Evolutionary conservation across 306 rosid species (phyloP), one percentile per base, ranked within the genome.

Genomic region (Vigna nakashimae): DNA sequence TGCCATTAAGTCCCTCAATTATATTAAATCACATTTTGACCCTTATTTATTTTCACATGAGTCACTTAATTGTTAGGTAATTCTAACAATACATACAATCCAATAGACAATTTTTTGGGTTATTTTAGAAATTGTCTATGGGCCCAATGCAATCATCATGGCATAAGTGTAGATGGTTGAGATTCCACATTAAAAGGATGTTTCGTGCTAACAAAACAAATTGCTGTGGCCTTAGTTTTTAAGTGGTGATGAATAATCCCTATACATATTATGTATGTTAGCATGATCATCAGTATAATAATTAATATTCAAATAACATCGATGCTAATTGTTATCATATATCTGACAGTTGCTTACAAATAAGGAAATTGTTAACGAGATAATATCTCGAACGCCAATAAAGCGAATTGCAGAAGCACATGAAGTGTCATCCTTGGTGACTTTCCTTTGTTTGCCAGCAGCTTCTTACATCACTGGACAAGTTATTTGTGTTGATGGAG

Each of bases 401-500:
- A 60, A 18, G 93, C 97, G 9, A 88, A 97, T 64, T 93, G 91
- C 84, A 91, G 90, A 77, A 91, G 18, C 96, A 1, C 87, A 85
- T 63, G 98, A 91, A 75, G 97, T 91, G 16, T 91, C 98, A n/a
- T 86, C 97, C 9, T 68, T 93, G 92, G 98, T 90, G 24, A 75
- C 88, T 48, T 91, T 86, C 81, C 97, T 93, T 71, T 93, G 94
- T 79, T 84, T 93, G 14, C 97, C 97, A 2, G 91, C 97, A 16
- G 93, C 97, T 11, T 90, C 98, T 64, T 93, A 93, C 84, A 91
- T 93, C 74, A 91, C 92, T 40, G 96, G 96, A 49, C 97, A 93
- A 79, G 63, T 87, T 65, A 70, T 93, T 58, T 79, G 88, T 52
- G 97, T 93, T 48, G 97, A 93, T 77, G 97, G 98, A 75, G 97